Base-by-base conservation (phyloP, 768 basidiomycete genomes). In the Strobilomyces dryophilus region DNA sequence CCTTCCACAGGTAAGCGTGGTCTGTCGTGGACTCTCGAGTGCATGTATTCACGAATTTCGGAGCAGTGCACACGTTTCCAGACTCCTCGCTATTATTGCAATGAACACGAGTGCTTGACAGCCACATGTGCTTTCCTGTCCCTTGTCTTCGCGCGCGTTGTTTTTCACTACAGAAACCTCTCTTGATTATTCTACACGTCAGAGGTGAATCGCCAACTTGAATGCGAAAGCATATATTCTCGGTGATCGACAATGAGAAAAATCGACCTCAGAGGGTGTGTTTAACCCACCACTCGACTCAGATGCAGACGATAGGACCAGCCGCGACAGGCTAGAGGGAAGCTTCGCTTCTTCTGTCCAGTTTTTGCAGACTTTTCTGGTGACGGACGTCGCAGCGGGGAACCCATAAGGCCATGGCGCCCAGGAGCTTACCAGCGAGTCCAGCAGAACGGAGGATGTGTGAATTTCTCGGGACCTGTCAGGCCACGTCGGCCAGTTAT, bases 211-310 rank as follows among this genome's bases (percentile, higher is more conserved):
- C n/a, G n/a, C n/a, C n/a, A n/a, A 59, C 45, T 29, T 59, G 43
- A 59, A 59, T 1, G 45, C 36, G 1, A 54, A 56, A 51, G 10
- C 18, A 17, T 54, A 59, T 17, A 6, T 59, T 20, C 46, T 29
- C 27, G 27, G 29, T 29, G 34, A 17, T 24, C 2, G 5, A 8
- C 18, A 8, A 20, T 1, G 18, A 9, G 14, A n/a, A 8, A 54
- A 4, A 3, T 8, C 14, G 8, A 12, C 8, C 1, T 24, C 14
- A n/a, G n/a, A n/a, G n/a, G 43, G 20, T 10, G 26, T 32, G 17
- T 3, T 21, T 12, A n/a, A 12, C 8, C n/a, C 27, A 27, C 18
- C 4, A 2, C 21, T 7, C 4, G 5, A 10, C 4, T 14, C 11
- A 11, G 10, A 11, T 10, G 9, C 14, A 14, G 20, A 12, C 17